Evolutionary conservation across 257 asterid genomes (phyloP).

Genomic region (Thymus quinquecostatus): DNA sequence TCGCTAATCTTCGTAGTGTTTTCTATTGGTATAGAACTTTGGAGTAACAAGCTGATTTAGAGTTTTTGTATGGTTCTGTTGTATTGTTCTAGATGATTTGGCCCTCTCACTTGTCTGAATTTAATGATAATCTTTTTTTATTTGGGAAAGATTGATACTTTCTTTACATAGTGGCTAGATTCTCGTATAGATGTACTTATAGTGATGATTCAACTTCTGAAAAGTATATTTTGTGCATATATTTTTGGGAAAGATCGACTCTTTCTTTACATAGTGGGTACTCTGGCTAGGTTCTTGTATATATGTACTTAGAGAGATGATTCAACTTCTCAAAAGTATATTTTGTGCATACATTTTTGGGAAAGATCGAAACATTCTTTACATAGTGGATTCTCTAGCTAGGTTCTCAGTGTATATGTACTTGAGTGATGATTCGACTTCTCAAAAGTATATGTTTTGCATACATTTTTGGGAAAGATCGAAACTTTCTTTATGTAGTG

Average conservation of each 20-base stretch:
- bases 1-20: background rate
- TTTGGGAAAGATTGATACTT: too few relatives aligned
- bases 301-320: too few relatives aligned
- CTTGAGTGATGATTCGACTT: background rate
- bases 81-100: background rate
- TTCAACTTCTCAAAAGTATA: too few relatives aligned
- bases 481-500: background rate
- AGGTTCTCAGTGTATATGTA: background rate
- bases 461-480: too few relatives aligned
- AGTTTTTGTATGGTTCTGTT: background rate
- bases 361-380: too few relatives aligned
- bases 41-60: background rate
- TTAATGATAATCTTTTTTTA: background rate
- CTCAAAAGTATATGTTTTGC: background rate
- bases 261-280: background rate
- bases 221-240: too few relatives aligned
- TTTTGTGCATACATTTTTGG: too few relatives aligned
- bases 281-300: slow-evolving; percentile 1
- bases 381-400: slow-evolving; percentile 9
- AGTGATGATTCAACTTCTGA: too few relatives aligned
- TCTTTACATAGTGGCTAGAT: too few relatives aligned
- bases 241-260: too few relatives aligned
- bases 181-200: too few relatives aligned
- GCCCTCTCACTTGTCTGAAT: background rate
- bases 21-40: background rate